These are phyloP conservation scores for Moelleriella libera DNA, from an alignment of 2,329 filamentous ascomycete genomes.

Conservation along the genomic window DNA sequence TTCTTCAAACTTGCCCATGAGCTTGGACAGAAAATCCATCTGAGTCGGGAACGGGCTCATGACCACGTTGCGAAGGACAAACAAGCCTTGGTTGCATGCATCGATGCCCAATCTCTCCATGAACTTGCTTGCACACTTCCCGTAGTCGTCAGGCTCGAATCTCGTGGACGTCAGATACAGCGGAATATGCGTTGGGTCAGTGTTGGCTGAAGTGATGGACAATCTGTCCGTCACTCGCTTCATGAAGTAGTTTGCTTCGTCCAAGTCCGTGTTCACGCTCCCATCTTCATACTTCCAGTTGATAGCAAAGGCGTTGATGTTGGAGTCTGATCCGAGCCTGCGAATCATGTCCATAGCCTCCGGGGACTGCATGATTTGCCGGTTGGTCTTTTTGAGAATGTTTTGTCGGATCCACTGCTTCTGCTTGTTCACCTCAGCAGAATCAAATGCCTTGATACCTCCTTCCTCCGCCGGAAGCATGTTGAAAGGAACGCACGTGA, in stretches of 20 bases:
- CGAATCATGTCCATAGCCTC: constrained; percentile 23
- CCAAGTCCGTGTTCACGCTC: constrained; percentile 25
- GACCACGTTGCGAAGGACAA: constrained; percentile 31
- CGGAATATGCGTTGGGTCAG: constrained; percentile 23
- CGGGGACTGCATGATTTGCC: constrained; percentile 17
- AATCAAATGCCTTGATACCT: constrained; percentile 5
- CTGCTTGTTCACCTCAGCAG: constrained; percentile 18
- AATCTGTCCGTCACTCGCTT: constrained; percentile 24
- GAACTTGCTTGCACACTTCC: constrained; percentile 23
- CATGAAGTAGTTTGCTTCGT: constrained; percentile 34
- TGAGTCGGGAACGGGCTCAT: constrained; percentile 30
- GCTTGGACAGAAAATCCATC: constrained; percentile 20
- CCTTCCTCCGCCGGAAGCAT: constrained; percentile 21
- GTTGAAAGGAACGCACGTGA: constrained; percentile 27
- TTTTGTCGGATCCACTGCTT: constrained; percentile 21
- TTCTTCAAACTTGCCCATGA: constrained; percentile 18
- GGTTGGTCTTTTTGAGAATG: constrained; percentile 22
- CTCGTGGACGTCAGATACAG: constrained; percentile 30
- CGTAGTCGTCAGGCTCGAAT: constrained; percentile 24
- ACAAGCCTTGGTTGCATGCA: constrained; percentile 18
- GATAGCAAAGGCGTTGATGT: constrained; percentile 29
- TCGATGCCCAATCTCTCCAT: constrained; percentile 24
- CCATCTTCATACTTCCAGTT: constrained; percentile 27
- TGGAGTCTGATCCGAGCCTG: constrained; percentile 28
- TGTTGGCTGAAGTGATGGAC: constrained; percentile 23